Conservation (phyloP, 2,329 filamentous ascomycete genomes). For the Calonectria crousiana region DNA sequence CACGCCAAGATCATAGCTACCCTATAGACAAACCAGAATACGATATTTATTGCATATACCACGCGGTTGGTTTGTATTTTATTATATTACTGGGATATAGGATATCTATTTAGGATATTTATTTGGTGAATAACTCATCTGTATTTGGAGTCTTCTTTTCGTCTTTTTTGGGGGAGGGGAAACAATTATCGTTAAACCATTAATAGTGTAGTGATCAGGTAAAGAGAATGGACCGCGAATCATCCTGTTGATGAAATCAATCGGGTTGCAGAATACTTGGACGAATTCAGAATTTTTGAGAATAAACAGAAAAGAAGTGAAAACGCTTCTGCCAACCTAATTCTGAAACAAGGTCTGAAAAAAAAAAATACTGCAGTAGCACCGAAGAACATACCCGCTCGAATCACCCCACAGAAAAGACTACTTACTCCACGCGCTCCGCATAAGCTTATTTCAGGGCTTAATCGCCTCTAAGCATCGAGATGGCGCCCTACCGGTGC, state of each 20-base stretch:
- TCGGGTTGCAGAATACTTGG: no score
- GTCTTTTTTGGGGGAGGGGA: no score
- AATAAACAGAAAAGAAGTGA: no score
- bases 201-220: no score
- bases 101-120: no score
- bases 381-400: neutral
- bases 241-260: no score
- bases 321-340: neutral
- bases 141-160: no score
- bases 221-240: no score
- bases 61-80: neutral
- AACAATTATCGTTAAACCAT: no score
- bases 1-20: neutral
- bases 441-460: constrained; percentile 22
- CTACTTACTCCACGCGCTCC: neutral
- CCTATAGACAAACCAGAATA: neutral
- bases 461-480: neutral
- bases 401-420: neutral
- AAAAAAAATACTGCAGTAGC: neutral
- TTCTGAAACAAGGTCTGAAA: neutral
- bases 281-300: no score
- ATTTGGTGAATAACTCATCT: no score
- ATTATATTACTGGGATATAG: neutral
- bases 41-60: neutral
- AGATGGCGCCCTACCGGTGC: neutral